A percentile compares a stretch with the other conserved stretches of the same genome.
These are phyloP conservation scores for Dimargaris verticillata DNA, from an alignment of 192 early-diverging fungal species.

Conservation along the genomic window DNA sequence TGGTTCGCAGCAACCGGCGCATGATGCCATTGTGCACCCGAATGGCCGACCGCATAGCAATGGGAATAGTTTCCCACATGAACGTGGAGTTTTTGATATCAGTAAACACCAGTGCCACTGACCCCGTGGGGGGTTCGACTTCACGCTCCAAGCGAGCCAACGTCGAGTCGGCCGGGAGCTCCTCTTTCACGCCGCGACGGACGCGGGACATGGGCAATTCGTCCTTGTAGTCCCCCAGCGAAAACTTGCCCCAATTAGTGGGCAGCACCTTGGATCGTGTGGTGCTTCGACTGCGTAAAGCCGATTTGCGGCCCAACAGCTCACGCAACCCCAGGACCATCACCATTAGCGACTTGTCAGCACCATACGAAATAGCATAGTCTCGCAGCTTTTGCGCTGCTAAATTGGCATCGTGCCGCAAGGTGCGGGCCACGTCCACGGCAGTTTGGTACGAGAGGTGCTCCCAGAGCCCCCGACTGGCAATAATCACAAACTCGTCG, in stretches of 20 bases:
- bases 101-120: constrained; percentile 78
- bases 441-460: constrained; percentile 62
- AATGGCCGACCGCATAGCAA: constrained; percentile 73
- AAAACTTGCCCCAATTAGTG: constrained; percentile 11
- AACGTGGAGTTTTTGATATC: constrained; percentile 89
- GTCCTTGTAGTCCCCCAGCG: constrained; percentile 10
- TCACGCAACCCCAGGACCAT: constrained; percentile 79
- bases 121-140: constrained; percentile 64
- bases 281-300: not conserved
- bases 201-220: constrained; percentile 12
- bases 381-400: constrained; percentile 71
- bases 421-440: constrained; percentile 69
- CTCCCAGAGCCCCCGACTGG: constrained; percentile 59
- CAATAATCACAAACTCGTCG: constrained; percentile 67
- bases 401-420: constrained; percentile 53
- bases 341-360: constrained; percentile 61
- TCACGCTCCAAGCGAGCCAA: constrained; percentile 51
- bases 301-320: constrained; percentile 32
- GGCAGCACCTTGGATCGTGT: constrained; percentile 2
- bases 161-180: constrained; percentile 30
- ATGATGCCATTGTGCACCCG: constrained; percentile 71
- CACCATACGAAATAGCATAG: constrained; percentile 68
- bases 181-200: constrained; percentile 25
- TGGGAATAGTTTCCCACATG: constrained; percentile 73
- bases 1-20: constrained; percentile 59